Conservation (phyloP, 192 early-diverging fungal species). For the Endogone sp. region DNA sequence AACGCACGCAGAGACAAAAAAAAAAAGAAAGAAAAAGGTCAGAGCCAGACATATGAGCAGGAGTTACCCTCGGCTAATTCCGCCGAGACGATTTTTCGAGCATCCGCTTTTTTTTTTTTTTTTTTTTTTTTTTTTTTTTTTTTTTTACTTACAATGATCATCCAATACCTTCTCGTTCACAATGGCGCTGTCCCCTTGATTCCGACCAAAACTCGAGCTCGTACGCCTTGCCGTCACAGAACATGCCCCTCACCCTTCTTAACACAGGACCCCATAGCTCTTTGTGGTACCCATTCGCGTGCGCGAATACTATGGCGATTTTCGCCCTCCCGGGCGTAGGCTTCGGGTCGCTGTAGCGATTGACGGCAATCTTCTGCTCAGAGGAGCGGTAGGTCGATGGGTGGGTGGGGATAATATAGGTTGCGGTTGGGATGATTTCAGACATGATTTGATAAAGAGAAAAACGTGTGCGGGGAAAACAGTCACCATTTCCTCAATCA, state of each 20-base stretch:
- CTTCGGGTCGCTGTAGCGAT: neutral
- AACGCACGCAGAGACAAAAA: too few relatives aligned
- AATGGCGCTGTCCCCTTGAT: constrained; percentile 54
- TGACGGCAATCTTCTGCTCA: neutral
- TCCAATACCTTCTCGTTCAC: constrained; percentile 39
- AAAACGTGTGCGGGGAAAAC: neutral
- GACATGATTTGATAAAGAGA: neutral
- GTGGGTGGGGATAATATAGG: neutral
- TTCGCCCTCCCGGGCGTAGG: neutral
- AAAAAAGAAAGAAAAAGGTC: neutral
- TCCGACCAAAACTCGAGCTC: constrained; percentile 41
- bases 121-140: too few relatives aligned
- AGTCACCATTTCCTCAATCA: neutral
- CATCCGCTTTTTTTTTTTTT: too few relatives aligned
- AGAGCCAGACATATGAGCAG: neutral
- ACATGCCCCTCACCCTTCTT: constrained; percentile 11
- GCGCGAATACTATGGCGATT: constrained; percentile 40
- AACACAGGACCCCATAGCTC: constrained; percentile 56
- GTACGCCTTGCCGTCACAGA: constrained; percentile 8
- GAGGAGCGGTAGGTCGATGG: neutral
- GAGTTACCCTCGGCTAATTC: too few relatives aligned
- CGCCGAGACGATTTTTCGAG: too few relatives aligned
- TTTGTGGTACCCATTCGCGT: constrained; percentile 60
- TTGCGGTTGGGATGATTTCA: neutral
- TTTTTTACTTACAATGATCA: constrained; percentile 35